A percentile compares a stretch with the other conserved stretches of the same genome.
These are phyloP conservation scores for Pythium monospermum DNA, from an alignment of 352 stramenopile species.

Conservation along the genomic window DNA sequence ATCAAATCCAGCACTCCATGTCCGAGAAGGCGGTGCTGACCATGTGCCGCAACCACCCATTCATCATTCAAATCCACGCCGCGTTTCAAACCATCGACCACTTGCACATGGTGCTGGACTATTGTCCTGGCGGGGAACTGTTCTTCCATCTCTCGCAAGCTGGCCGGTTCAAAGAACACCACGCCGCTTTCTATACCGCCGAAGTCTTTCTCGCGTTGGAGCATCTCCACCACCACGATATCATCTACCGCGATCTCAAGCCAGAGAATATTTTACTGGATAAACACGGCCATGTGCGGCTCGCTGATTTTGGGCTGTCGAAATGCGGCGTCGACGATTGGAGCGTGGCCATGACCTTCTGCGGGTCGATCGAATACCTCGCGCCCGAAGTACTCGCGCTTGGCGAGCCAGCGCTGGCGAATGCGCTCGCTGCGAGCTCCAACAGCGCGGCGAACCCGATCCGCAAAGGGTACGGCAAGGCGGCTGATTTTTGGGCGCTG, in stretches of 20 bases:
- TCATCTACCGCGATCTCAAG: slow-evolving; percentile 90
- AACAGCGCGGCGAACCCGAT: neutral
- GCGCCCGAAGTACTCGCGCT: slow-evolving; percentile 70
- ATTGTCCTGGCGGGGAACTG: slow-evolving; percentile 68
- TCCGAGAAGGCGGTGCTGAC: slow-evolving; percentile 84
- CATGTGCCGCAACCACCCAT: slow-evolving; percentile 86
- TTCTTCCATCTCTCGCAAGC: slow-evolving; percentile 84
- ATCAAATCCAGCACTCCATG: slow-evolving; percentile 84
- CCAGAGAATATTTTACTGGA: slow-evolving; percentile 90
- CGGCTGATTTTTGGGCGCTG: slow-evolving; percentile 89
- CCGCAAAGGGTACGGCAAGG: slow-evolving; percentile 71
- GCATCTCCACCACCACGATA: slow-evolving; percentile 60
- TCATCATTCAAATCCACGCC: slow-evolving; percentile 88
- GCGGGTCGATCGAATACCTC: slow-evolving; percentile 86
- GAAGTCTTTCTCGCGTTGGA: slow-evolving; percentile 85
- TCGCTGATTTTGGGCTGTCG: slow-evolving; percentile 90
- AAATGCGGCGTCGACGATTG: slow-evolving; percentile 66
- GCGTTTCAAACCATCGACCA: slow-evolving; percentile 86
- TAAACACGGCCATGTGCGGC: slow-evolving; percentile 75
- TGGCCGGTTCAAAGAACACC: slow-evolving; percentile 68
- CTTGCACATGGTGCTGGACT: slow-evolving; percentile 69
- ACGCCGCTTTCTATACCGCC: slow-evolving; percentile 83
- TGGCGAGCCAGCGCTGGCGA: slow-evolving; percentile 25
- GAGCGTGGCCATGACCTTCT: slow-evolving; percentile 72
- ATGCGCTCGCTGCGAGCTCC: slow-evolving; percentile 3